phyloP scores from a whole-genome alignment of 352 stramenopile species.

The Pythium scleroteichum region DNA sequence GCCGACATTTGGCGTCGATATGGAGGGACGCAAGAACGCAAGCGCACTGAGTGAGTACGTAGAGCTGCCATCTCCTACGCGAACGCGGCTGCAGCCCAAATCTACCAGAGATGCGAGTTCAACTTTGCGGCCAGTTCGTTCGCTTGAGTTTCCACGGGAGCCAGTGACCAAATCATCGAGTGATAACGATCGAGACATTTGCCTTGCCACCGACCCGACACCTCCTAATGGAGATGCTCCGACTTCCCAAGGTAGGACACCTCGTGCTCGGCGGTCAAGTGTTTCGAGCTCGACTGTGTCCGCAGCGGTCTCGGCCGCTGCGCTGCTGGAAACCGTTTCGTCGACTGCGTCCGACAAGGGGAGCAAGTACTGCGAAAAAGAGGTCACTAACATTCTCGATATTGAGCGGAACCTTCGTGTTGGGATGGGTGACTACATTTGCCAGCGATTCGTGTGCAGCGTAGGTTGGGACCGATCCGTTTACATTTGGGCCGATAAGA shows the following conservation, averaged over 20 bases:
- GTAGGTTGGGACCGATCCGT: slow-evolving; percentile 83
- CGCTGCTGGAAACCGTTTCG: slow-evolving; percentile 11
- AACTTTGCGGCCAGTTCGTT: not conserved
- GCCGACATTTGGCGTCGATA: slow-evolving; percentile 56
- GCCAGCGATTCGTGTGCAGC: slow-evolving; percentile 77
- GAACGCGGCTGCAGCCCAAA: slow-evolving; percentile 30
- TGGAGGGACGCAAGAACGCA: slow-evolving; percentile 43
- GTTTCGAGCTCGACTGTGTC: not conserved
- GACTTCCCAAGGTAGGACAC: slow-evolving; percentile 6
- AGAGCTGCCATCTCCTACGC: slow-evolving; percentile 57
- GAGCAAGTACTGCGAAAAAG: slow-evolving; percentile 64
- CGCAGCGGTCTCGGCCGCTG: not conserved
- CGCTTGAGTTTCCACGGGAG: not conserved
- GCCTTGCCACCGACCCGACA: not conserved
- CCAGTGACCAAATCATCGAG: slow-evolving; percentile 1
- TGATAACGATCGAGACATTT: too few relatives aligned
- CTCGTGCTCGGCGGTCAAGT: slow-evolving; percentile 6
- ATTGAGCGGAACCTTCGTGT: slow-evolving; percentile 79
- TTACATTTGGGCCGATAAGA: slow-evolving; percentile 85
- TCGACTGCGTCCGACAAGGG: slow-evolving; percentile 6
- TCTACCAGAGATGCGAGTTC: not conserved
- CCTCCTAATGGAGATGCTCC: slow-evolving; percentile 5
- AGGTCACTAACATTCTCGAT: slow-evolving; percentile 81
- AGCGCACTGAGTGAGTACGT: slow-evolving; percentile 36
- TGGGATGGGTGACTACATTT: slow-evolving; percentile 83